Evolutionary conservation across 176 grass and related monocot genomes (phyloP), one percentile per base, ranked within the genome.

Genomic region (Lolium multiflorum): DNA sequence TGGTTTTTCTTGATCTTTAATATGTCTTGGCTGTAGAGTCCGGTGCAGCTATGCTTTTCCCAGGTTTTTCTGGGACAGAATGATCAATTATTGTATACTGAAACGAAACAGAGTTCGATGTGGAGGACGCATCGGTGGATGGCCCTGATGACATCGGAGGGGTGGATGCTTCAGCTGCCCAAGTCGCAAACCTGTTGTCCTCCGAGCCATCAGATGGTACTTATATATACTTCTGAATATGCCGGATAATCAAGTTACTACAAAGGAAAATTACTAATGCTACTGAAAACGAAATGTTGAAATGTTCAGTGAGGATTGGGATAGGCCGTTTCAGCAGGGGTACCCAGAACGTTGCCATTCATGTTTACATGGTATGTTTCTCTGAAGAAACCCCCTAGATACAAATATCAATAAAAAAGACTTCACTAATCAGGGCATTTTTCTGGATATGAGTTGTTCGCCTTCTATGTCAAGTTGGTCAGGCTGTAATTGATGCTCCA

Each of bases 311-410:
- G 68, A 95, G 85, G 81, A 90, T 98, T 69, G 96, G 96, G 20
- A 98, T 98, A 14, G 93, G 96, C 20, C 93, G 96, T n/a, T 98
- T 98, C 74, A 98, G 93, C 88, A 92, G 95, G 93, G 96, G 96
- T 9, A 90, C 90, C 3, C n/a, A n/a, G n/a, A n/a, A n/a, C n/a
- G n/a, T n/a, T n/a, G n/a, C n/a, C n/a, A n/a, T n/a, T n/a, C n/a
- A n/a, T n/a, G n/a, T n/a, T n/a, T n/a, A n/a, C n/a, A n/a, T n/a
- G n/a, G n/a, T n/a, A n/a, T n/a, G n/a, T n/a, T n/a, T n/a, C n/a
- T n/a, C n/a, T n/a, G n/a, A n/a, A n/a, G n/a, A n/a, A n/a, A n/a
- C n/a, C n/a, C n/a, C n/a, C n/a, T n/a, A n/a, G n/a, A n/a, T n/a
- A n/a, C n/a, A n/a, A n/a, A n/a, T n/a, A n/a, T n/a, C n/a, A n/a